Evolutionary conservation across 768 basidiomycete species (phyloP).

Genomic region (Calocybe gangraenosa): DNA sequence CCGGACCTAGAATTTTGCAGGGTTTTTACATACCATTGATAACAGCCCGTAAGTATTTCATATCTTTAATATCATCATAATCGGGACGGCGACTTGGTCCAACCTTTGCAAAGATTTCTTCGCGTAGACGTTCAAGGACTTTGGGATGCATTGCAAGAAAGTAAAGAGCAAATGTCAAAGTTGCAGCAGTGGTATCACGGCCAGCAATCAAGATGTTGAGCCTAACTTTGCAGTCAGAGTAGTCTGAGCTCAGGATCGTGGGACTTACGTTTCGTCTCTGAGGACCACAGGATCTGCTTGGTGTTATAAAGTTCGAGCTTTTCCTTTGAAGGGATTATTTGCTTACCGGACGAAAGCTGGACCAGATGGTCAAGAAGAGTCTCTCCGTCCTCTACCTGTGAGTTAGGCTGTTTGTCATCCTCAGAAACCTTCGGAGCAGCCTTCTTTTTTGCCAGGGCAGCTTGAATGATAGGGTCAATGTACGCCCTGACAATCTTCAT

Average conservation of each 20-base stretch:
- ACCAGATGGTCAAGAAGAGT: conserved; percentile 58
- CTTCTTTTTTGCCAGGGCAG: conserved; percentile 42
- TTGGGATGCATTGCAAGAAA: conserved; percentile 49
- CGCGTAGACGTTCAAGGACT: conserved; percentile 42
- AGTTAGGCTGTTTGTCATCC: conserved; percentile 18
- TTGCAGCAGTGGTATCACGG: conserved; percentile 42
- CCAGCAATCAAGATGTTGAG: conserved; percentile 48
- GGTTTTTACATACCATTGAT: conserved; percentile 45
- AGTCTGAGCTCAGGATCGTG: background rate
- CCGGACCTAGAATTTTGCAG: too few species aligned
- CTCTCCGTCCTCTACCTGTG: conserved; percentile 34
- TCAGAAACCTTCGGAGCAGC: conserved; percentile 13
- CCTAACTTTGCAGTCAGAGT: conserved; percentile 13
- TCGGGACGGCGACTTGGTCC: conserved; percentile 46
- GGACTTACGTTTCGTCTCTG: conserved; percentile 40
- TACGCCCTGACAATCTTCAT: conserved; percentile 53
- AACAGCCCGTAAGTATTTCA: conserved; percentile 63
- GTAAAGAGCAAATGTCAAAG: conserved; percentile 38
- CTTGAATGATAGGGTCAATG: conserved; percentile 48
- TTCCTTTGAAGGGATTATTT: background rate
- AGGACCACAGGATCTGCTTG: conserved; percentile 37
- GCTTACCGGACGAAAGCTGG: conserved; percentile 40
- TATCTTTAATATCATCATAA: conserved; percentile 52
- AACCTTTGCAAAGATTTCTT: conserved; percentile 52
- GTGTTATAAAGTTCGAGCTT: background rate